phyloP scores from a whole-genome alignment of 2,329 filamentous ascomycete genomes.

The Penicillium hordei region DNA sequence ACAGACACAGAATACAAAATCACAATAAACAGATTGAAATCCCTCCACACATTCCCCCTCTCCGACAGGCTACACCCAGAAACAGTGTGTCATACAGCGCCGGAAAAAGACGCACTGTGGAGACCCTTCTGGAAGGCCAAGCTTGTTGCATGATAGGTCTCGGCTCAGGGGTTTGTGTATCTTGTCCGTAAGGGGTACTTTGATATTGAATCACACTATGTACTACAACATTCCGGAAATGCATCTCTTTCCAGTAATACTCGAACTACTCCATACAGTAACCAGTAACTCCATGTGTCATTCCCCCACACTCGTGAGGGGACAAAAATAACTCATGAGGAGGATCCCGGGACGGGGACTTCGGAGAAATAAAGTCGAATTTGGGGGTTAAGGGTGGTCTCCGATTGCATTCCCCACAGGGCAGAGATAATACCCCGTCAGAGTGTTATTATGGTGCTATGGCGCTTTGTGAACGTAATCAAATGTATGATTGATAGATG shows the following conservation, averaged over 20 bases:
- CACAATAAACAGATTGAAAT: background rate
- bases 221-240: no score
- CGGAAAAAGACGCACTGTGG: slow-evolving; percentile 28
- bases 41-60: background rate
- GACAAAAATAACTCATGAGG: background rate
- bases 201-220: background rate
- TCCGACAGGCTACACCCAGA: slow-evolving; percentile 20
- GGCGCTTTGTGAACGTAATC: background rate
- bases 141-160: slow-evolving; percentile 1
- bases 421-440: background rate
- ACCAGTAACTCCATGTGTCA: background rate
- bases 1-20: background rate
- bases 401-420: background rate
- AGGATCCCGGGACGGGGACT: background rate
- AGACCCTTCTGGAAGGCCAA: slow-evolving; percentile 13
- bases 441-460: background rate
- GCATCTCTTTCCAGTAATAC: no score
- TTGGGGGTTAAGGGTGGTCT: background rate
- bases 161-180: background rate
- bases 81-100: slow-evolving; percentile 25
- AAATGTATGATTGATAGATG: background rate
- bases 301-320: slow-evolving; percentile 6
- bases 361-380: background rate
- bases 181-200: background rate
- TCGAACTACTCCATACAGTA: no score